These are phyloP conservation scores for Simmondsia chinensis DNA, from an alignment of 148 eudicot species.

Conservation along the genomic window DNA sequence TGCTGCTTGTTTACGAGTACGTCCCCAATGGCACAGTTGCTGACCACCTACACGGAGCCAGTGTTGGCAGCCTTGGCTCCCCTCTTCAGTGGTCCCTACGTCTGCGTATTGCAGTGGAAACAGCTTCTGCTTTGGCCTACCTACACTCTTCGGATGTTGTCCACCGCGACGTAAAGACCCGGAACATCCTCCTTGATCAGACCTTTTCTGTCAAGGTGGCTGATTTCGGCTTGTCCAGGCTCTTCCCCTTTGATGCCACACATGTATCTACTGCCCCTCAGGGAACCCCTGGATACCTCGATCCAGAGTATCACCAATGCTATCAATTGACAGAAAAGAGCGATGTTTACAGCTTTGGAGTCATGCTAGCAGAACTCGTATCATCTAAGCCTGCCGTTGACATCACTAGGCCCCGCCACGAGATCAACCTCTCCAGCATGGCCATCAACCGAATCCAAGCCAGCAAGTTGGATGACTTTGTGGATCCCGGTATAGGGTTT, in stretches of 20 bases:
- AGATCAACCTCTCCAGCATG: conserved; percentile 9
- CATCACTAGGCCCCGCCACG: conserved; percentile 7
- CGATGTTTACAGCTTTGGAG: conserved; percentile 17
- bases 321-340: conserved; percentile 14
- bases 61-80: conserved; percentile 6
- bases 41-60: conserved; percentile 33
- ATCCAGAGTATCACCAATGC: conserved; percentile 16
- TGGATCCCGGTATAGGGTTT: conserved; percentile 7
- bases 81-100: conserved; percentile 21
- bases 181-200: conserved; percentile 31
- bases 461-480: conserved; percentile 2
- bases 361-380: conserved; percentile 15
- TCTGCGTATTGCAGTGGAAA: conserved; percentile 36
- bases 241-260: conserved; percentile 8
- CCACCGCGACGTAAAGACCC: conserved; percentile 38
- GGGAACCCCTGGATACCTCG: conserved; percentile 20
- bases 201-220: conserved; percentile 18
- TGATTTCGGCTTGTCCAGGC: conserved; percentile 15
- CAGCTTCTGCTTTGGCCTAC: conserved; percentile 28
- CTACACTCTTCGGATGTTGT: conserved; percentile 31
- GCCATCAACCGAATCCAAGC: conserved; percentile 15
- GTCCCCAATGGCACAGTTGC: conserved; percentile 37
- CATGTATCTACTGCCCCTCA: conserved; percentile 20
- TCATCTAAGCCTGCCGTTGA: conserved; percentile 16
- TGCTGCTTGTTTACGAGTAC: conserved; percentile 40